phyloP scores from a whole-genome alignment of 2,329 filamentous ascomycete genomes.

The Parascedosporium putredinis region DNA sequence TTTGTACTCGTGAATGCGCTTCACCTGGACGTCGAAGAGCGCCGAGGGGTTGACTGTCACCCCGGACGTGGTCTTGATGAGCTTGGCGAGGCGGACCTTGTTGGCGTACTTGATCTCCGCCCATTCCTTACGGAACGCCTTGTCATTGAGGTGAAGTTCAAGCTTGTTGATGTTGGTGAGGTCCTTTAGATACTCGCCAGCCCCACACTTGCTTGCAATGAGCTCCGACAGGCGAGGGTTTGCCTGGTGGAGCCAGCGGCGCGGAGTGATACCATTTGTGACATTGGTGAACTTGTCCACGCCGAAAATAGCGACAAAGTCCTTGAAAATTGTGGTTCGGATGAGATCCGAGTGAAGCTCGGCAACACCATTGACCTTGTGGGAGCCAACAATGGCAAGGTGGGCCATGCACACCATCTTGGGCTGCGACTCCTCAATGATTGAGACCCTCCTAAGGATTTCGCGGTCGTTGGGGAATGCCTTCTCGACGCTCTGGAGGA shows the following conservation, averaged over 20 bases:
- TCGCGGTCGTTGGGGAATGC: conserved; percentile 84
- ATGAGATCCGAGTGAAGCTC: conserved; percentile 96
- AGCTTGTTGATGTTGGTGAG: conserved; percentile 77
- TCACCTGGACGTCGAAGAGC: conserved; percentile 95
- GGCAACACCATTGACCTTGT: conserved; percentile 98
- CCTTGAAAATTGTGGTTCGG: conserved; percentile 98
- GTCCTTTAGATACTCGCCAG: conserved; percentile 80
- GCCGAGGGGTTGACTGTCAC: conserved; percentile 77
- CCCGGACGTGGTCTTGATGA: conserved; percentile 74
- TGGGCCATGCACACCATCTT: conserved; percentile 99
- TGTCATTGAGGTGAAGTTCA: conserved; percentile 74
- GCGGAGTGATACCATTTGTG: conserved; percentile 93
- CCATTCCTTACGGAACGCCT: conserved; percentile 88
- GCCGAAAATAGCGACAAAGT: conserved; percentile 91
- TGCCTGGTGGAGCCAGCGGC: conserved; percentile 94
- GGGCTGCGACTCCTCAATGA: conserved; percentile 91
- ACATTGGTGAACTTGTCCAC: conserved; percentile 98
- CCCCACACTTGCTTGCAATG: conserved; percentile 80
- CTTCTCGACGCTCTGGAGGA: conserved; percentile 84
- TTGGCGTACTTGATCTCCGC: conserved; percentile 93
- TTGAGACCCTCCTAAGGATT: conserved; percentile 76
- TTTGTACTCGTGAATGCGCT: conserved; percentile 99
- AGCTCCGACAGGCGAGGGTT: conserved; percentile 87
- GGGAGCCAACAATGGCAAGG: conserved; percentile 88
- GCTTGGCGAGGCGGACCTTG: conserved; percentile 83